Base-by-base conservation (phyloP, 2,329 filamentous ascomycete species). In the Ophiocordyceps camponoti-saundersi region DNA sequence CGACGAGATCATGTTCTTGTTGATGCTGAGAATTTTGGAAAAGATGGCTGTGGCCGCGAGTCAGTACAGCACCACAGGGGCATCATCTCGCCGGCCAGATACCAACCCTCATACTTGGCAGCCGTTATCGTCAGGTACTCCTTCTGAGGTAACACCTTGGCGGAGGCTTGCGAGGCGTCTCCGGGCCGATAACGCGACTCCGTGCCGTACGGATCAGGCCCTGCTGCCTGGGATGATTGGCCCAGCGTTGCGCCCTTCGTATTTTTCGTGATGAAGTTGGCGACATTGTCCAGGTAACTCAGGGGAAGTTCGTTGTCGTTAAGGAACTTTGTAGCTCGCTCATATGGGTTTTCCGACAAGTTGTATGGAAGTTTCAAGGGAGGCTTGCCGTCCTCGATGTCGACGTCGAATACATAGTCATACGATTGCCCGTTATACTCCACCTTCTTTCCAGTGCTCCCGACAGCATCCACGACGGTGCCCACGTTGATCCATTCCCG, bases 321-420 rank as follows among this genome's bases (percentile, higher is more conserved):
- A 44, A 96, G 80, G 55, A 96, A 98, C 58, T 87, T 95, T 34
- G 83, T 86, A 0, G 92, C 90, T 2, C 83, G 82, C 55, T 95
- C 85, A 61, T 93, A 96, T 0, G 88, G 86, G 54, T 95, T 95
- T 59, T 95, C 83, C 1, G 84, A 87, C 13, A 90, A 72, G 60
- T 96, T 95, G 65, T 85, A 96, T 0, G 90, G 88, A n/a, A 96
- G 72, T 63, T 95, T 95, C 43, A 96, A 70, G 0, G 90, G 79
- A 13, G 90, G 89, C 58, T 93, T 90, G 46, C 88, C 90, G 57
- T 95, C 90, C 60, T 95, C 86, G 51, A 95, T 93, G 56, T 95
- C 89, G 23, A 95, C 89, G 58, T 95, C 89, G 54, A 96, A 96
- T 10, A 98, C 89, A 57, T 83, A 95, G 59, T 98, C 92, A 61